Evolutionary conservation across 78 protist genomes (phyloP), one percentile per base, ranked within the genome.

Genomic region (Dictyostelium brefeldianum): DNA sequence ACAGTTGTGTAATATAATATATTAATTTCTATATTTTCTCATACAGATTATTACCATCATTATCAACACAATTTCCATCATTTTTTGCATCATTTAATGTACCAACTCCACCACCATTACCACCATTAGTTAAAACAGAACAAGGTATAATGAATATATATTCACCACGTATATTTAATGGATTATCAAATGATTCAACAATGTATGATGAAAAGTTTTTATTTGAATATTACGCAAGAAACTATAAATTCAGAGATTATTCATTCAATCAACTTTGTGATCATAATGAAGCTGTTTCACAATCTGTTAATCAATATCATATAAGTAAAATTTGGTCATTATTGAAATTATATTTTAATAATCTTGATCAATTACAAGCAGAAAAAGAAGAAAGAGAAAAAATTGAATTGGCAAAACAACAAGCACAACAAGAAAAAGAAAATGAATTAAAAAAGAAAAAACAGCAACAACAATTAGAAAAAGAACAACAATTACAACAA

Each of bases 41-140:
- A n/a, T n/a, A n/a, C 4, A 62, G 70, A 62, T 25, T 31, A 70
- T 70, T 41, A 70, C 46, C 78, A 70, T 70, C 81, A 43, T 41
- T 74, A 27, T 75, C 82, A n/a, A 7, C 31, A 15, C 92, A 85
- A 29, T 77, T 51, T 65, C 84, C 93, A 31, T 87, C 93, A 17
- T 87, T 87, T 64, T 87, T 87, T 50, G 75, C 84, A 31, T 77
- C 93, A 31, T 87, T 77, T 77, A 87, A 84, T 47, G 57, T 48
- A 5, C 73, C 64, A 36, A 59, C 59, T 18, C 80, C 22, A 18
- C 53, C 80, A 54, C 80, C 81, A 53, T 75, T 29, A 14, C 41
- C 85, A 50, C 93, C 84, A 20, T 20, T 22, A 20, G 56, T 43
- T 14, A 75, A 43, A 51, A 64, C 25, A 14, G 71, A 78, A 56